Evolutionary conservation across 257 asterid genomes (phyloP), one percentile per base, ranked within the genome.

Genomic region (Ballota nigra): DNA sequence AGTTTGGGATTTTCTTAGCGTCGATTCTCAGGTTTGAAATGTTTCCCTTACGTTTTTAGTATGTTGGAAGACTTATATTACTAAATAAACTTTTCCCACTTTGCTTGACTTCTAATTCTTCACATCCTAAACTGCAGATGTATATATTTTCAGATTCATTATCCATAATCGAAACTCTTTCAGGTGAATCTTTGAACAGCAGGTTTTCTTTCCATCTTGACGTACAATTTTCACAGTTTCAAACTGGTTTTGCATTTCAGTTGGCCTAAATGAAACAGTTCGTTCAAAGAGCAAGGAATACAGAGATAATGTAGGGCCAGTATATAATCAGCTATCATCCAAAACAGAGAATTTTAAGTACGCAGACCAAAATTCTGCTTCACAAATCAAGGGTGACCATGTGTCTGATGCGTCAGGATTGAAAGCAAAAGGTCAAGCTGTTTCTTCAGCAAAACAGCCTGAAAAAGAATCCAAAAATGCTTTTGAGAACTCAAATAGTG

Each of bases 1-100:
- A 85, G 93, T 92, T 70, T 95, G 99, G 99, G 98, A 95, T 85
- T 95, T 95, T 83, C 97, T 89, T 56, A 95, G 96, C 68, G 95
- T 95, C 64, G 98, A 95, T 87, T 95, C 99, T 82, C 99, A 95
- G 99, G 98, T 92, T 75, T 53, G 72, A 72, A 63, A 56, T 76
- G 45, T 70, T 62, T 69, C 73, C 59, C 51, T 69, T 71, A 53
- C 29, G 60, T 79, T 43, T 67, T 74, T 69, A 3, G 53, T 11
- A 61, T 57, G 57, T 60, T 31, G 49, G 59, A 58, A 70, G 57
- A 18, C 67, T 72, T 66, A 20, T 47, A 4, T 56, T 51, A 56
- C 36, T 24, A 66, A 47, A 29, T 63, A 64, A 68, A 71, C 11
- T 58, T 65, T 60, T 82, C 36, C 68, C 56, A 51, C 49, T 28